These are phyloP conservation scores for Puccinia triticina DNA, from an alignment of 1,284 basidiomycete species.

Conservation along the genomic window DNA sequence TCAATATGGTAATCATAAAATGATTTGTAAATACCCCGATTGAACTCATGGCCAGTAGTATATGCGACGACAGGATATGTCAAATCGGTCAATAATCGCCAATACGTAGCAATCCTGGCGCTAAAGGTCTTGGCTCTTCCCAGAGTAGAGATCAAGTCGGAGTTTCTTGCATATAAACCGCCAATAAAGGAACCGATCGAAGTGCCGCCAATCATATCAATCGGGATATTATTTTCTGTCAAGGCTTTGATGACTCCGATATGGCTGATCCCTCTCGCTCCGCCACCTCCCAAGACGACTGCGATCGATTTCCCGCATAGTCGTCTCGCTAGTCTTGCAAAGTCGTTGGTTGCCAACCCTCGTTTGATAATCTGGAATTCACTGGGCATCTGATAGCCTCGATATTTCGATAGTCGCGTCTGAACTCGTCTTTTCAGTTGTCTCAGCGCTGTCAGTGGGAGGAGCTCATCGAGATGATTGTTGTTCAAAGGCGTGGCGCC, in stretches of 20 bases:
- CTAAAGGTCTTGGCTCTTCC: conserved; percentile 90
- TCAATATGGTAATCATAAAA: conserved; percentile 51
- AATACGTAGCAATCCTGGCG: conserved; percentile 86
- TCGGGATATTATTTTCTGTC: conserved; percentile 87
- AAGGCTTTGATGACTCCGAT: conserved; percentile 86
- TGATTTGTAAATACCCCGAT: conserved; percentile 54
- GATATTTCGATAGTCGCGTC: conserved; percentile 80
- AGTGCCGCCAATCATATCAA: conserved; percentile 83
- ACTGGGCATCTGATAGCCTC: conserved; percentile 68
- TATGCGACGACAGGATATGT: conserved; percentile 97
- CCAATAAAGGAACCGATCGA: conserved; percentile 92
- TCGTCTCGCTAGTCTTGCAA: conserved; percentile 84
- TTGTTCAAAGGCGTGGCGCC: conserved; percentile 62
- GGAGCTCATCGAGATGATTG: conserved; percentile 73
- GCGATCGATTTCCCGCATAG: conserved; percentile 92
- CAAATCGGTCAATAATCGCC: conserved; percentile 90
- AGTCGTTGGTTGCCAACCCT: conserved; percentile 67
- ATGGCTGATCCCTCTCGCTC: conserved; percentile 91
- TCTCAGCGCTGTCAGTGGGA: conserved; percentile 77
- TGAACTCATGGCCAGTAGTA: conserved; percentile 74
- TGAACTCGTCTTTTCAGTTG: conserved; percentile 85
- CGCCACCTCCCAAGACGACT: conserved; percentile 91
- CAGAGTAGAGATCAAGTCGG: conserved; percentile 81
- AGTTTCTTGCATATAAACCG: conserved; percentile 93
- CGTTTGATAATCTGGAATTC: conserved; percentile 61